Percentiles rank a stretch among this genome's conserved stretches.
Conservation (phyloP, 73 alveolate species). For the Paramecium sexaurelia region DNA sequence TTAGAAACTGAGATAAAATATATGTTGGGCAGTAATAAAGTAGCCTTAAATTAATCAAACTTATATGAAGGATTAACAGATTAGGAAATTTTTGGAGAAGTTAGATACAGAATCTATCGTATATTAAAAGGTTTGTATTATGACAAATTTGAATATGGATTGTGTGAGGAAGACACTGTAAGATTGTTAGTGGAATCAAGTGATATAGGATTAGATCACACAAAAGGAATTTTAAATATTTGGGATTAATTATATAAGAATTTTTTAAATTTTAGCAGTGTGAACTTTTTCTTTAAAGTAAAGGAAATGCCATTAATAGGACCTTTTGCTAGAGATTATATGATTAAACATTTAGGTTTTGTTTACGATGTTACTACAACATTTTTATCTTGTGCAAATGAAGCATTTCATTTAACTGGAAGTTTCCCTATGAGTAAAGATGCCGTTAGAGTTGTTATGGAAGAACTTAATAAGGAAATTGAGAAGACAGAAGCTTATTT, state of each 20-base stretch:
- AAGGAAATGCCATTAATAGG: conserved; percentile 64
- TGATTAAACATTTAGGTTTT: conserved; percentile 67
- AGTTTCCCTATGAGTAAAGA: conserved; percentile 58
- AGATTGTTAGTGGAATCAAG: conserved; percentile 68
- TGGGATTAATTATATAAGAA: conserved; percentile 59
- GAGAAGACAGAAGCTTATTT: conserved; percentile 64
- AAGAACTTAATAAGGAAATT: conserved; percentile 57
- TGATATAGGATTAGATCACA: conserved; percentile 73
- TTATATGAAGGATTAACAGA: conserved; percentile 59
- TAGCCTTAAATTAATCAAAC: background rate
- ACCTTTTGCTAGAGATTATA: conserved; percentile 50
- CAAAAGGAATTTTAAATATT: conserved; percentile 44
- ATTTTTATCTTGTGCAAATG: conserved; percentile 64
- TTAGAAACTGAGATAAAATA: conserved; percentile 8
- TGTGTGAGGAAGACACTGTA: conserved; percentile 65
- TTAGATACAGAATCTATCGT: conserved; percentile 71
- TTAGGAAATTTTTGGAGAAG: conserved; percentile 67
- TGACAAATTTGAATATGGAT: conserved; percentile 71
- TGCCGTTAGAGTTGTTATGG: conserved; percentile 19
- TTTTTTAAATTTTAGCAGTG: conserved; percentile 49
- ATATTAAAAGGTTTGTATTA: conserved; percentile 71
- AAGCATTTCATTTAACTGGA: conserved; percentile 17
- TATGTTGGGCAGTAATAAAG: background rate
- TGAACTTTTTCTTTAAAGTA: conserved; percentile 52
- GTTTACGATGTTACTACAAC: conserved; percentile 73